Evolutionary conservation across 1,139 yeast genomes (phyloP).

Genomic region (Nadsonia starkeyi-henricii): DNA sequence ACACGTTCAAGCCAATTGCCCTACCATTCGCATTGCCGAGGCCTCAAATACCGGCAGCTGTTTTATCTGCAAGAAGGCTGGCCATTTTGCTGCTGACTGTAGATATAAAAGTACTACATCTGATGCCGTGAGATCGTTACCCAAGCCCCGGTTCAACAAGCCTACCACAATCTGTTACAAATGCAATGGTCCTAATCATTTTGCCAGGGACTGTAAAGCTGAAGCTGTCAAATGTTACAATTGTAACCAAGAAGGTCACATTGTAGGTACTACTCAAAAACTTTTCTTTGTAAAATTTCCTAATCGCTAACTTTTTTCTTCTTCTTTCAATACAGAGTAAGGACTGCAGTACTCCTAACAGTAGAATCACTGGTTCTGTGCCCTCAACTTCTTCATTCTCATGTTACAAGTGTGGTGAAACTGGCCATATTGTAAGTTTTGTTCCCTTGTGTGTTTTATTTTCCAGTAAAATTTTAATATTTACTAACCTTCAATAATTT

Average conservation of each 20-base stretch:
- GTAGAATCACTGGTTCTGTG: too few species aligned
- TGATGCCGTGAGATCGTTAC: conserved; percentile 35
- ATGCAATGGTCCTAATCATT: conserved; percentile 90
- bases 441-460: too few species aligned
- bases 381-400: conserved; percentile 14
- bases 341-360: too few species aligned
- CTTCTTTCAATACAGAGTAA: too few species aligned
- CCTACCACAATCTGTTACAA: conserved; percentile 62
- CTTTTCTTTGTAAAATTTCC: too few species aligned
- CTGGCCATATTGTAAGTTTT: conserved; percentile 47
- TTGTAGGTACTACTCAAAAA: conserved; percentile 16
- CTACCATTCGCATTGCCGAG: conserved; percentile 16
- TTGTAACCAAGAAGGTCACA: conserved; percentile 77
- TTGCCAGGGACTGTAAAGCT: conserved; percentile 83
- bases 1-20: conserved; percentile 57
- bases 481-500: too few species aligned
- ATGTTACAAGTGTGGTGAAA: conserved; percentile 85
- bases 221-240: conserved; percentile 68
- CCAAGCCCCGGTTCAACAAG: conserved; percentile 9
- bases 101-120: conserved; percentile 21
- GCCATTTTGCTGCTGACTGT: conserved; percentile 64
- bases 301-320: too few species aligned
- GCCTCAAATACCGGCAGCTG: conserved; percentile 8
- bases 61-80: conserved; percentile 53
- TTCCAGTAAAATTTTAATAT: too few species aligned